Percentiles rank a stretch among this genome's conserved stretches.
phyloP scores from a whole-genome alignment of 352 stramenopile species.

The Chrysophaeum taylorii region DNA sequence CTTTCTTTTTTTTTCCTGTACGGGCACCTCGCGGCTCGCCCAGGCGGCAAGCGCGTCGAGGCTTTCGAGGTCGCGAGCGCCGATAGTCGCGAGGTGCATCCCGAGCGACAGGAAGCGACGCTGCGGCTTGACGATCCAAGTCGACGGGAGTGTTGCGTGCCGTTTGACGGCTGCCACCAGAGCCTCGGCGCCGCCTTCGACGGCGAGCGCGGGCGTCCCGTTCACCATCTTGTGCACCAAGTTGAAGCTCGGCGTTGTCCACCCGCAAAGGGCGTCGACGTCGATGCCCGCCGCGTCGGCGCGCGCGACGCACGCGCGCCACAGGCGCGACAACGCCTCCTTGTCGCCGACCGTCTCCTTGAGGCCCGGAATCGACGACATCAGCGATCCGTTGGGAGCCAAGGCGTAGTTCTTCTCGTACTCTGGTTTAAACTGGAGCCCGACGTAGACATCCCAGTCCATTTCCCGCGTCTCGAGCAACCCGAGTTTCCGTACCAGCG shows the following conservation, averaged over 20 bases:
- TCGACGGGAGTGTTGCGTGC: background rate
- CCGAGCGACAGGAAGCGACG: background rate
- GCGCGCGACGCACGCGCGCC: background rate
- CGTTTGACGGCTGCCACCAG: background rate
- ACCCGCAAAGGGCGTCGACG: background rate
- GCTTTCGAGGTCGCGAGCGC: background rate
- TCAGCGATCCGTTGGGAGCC: background rate
- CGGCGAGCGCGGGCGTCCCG: background rate
- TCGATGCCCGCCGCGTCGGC: too few relatives aligned
- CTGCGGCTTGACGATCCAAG: constrained; percentile 13
- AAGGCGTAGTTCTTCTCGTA: constrained; percentile 4
- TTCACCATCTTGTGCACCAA: background rate
- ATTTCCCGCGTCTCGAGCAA: background rate
- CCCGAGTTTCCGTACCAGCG: background rate
- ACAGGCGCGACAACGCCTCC: constrained; percentile 7
- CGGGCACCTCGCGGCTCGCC: background rate
- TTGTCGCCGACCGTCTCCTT: constrained; percentile 11
- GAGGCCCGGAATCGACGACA: background rate
- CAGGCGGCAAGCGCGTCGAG: background rate
- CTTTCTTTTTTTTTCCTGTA: background rate
- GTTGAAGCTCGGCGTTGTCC: background rate
- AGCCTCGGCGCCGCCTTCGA: background rate
- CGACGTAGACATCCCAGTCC: constrained; percentile 5
- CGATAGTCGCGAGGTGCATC: constrained; percentile 6
- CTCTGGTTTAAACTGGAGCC: constrained; percentile 10